Base-by-base conservation (phyloP, 106 monocot species). In the Apostasia ramifera region DNA sequence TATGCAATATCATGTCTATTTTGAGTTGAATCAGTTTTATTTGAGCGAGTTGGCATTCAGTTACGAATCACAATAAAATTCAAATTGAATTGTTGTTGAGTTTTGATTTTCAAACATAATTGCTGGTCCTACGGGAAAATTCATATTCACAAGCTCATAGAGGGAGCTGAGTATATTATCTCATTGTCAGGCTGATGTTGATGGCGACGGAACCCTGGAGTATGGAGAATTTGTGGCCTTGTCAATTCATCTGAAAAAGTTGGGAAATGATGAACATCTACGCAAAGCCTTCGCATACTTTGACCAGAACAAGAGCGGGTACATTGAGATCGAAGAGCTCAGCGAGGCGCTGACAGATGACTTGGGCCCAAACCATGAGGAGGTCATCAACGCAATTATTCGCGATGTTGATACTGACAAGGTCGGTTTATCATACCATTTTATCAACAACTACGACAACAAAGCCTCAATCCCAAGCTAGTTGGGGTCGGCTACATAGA, bases 301-400 rank as follows among this genome's bases (percentile, higher is more conserved):
- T 57, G 88, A 88, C 68, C 67, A 84, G 70, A 84, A 88, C 70
- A 81, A 71, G 59, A 84, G 83, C 1, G 84, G 88, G 3, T 84
- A 81, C 64, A 88, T 88, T 8, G 88, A 88, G 66, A 84, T 84
- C 53, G 88, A 88, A 62, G 88, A 88, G 73, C 88, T 88, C 39
- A 78, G 84, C 3, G 84, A 76, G 37, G 72, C 78, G 9, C 76
- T 88, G 50, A 61, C 68, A 54, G 80, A 84, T 67, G 88, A 84
- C 13, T n/a, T 88, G 53, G 78, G 73, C 44, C 53, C 73, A 59
- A 84, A 88, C 73, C 55, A 71, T 59, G 88, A 88, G 66, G 88
- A 88, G 55, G 76, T 88, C 57, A 63, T 88, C 49, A 81, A 78
- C 74, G 81, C 76, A 14, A 88, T 88, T 65, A 79, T 88, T 47